These are phyloP conservation scores for Nakazawaea populi DNA, from an alignment of 805 yeast species.

Conservation along the genomic window DNA sequence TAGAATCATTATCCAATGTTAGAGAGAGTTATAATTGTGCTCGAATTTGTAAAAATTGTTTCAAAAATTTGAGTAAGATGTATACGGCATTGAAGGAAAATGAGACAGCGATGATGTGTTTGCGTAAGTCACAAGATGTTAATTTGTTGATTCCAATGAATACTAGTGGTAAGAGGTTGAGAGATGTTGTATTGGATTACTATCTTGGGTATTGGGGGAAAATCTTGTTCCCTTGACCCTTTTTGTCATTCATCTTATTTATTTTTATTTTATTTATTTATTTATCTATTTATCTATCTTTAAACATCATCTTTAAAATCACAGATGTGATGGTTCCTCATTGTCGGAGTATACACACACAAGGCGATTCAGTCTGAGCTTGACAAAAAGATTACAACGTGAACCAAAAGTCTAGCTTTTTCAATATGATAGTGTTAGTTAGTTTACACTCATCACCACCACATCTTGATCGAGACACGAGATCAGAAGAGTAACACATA, in stretches of 20 bases:
- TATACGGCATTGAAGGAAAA: slow-evolving; percentile 22
- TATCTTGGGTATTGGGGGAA: slow-evolving; percentile 30
- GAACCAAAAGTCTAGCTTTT: too few relatives aligned
- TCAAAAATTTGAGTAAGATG: slow-evolving; percentile 29
- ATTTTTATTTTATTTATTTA: neutral
- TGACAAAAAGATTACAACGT: too few relatives aligned
- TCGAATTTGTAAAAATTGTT: slow-evolving; percentile 29
- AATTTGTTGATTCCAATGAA: slow-evolving; percentile 22
- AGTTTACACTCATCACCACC: too few relatives aligned
- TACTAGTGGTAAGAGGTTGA: slow-evolving; percentile 15
- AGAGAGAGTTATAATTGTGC: slow-evolving; percentile 30
- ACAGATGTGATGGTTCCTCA: too few relatives aligned
- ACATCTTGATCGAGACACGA: too few relatives aligned
- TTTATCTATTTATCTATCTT: slow-evolving; percentile 3
- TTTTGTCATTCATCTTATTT: too few relatives aligned
- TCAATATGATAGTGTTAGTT: too few relatives aligned
- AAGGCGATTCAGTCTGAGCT: too few relatives aligned
- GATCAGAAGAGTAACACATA: too few relatives aligned
- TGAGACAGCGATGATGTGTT: slow-evolving; percentile 21
- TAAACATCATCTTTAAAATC: too few relatives aligned
- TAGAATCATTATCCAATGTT: slow-evolving; percentile 23
- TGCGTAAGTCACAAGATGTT: slow-evolving; percentile 18
- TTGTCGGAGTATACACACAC: too few relatives aligned
- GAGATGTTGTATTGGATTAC: slow-evolving; percentile 25
- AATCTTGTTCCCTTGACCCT: slow-evolving; percentile 22